Evolutionary conservation across 345 rosid genomes (phyloP).

Genomic region (Gossypium herbaceum): DNA sequence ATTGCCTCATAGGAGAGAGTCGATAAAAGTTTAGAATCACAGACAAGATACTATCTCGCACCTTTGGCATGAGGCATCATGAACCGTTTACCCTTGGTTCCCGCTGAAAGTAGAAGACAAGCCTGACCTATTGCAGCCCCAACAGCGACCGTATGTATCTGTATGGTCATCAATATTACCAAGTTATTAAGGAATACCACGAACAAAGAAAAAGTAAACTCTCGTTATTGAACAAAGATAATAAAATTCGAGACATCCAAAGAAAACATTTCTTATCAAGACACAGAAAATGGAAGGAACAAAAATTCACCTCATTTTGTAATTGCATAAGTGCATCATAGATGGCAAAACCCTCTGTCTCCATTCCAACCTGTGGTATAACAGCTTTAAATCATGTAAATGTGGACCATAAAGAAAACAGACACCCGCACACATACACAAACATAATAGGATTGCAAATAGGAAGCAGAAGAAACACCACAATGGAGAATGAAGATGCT

Average conservation of each 20-base stretch:
- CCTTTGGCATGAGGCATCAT: slow-evolving; percentile 94
- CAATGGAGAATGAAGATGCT: background rate
- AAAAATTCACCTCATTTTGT: slow-evolving; percentile 49
- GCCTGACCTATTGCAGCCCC: slow-evolving; percentile 85
- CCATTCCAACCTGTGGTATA: slow-evolving; percentile 69
- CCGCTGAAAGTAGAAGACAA: slow-evolving; percentile 78
- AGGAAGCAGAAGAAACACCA: background rate
- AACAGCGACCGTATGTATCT: slow-evolving; percentile 75
- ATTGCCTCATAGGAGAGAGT: background rate
- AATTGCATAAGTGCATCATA: slow-evolving; percentile 80
- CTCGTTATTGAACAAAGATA: background rate
- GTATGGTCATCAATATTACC: slow-evolving; percentile 18
- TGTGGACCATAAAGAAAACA: background rate
- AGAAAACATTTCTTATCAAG: background rate
- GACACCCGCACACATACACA: background rate
- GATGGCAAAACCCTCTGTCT: slow-evolving; percentile 89
- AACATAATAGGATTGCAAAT: background rate
- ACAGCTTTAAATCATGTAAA: background rate
- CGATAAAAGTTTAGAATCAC: background rate
- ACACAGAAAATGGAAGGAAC: background rate
- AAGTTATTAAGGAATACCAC: background rate
- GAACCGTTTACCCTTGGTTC: slow-evolving; percentile 73
- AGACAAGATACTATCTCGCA: slow-evolving; percentile 22
- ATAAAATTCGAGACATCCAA: background rate
- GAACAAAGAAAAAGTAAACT: background rate